Conservation (phyloP, 2,329 filamentous ascomycete genomes). For the Neopestalotiopsis sp. region DNA sequence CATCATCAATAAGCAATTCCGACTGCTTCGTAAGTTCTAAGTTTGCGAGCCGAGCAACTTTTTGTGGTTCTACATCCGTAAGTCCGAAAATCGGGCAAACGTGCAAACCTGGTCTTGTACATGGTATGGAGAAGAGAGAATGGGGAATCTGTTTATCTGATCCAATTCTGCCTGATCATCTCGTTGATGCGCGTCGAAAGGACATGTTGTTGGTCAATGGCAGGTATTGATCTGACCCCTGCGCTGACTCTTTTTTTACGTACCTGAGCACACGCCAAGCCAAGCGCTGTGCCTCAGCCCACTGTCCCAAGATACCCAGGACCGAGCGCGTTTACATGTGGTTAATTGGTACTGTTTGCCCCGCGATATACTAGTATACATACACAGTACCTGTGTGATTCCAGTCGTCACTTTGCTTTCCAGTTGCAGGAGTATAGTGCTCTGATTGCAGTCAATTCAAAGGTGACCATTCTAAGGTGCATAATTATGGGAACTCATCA, state of each 20-base stretch:
- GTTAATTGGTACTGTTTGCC: background rate
- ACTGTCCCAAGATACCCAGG: background rate
- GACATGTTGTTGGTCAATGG: background rate
- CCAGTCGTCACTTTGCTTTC: background rate
- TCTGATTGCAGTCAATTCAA: background rate
- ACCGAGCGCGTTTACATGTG: background rate
- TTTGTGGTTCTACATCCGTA: constrained; percentile 7
- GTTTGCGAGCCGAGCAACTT: background rate
- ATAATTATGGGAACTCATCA: too few species aligned
- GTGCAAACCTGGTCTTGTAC: background rate
- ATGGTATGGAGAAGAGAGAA: background rate
- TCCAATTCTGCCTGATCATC: constrained; percentile 14
- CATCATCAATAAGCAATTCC: constrained; percentile 14
- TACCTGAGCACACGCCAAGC: constrained; percentile 5
- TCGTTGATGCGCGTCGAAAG: constrained; percentile 7
- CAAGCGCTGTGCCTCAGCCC: background rate
- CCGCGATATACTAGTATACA: background rate
- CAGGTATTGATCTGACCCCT: constrained; percentile 3
- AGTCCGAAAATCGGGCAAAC: constrained; percentile 2
- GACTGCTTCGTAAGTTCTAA: background rate
- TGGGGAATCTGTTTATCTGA: constrained; percentile 21
- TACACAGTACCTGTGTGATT: background rate
- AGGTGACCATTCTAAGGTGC: too few species aligned
- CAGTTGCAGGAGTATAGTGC: background rate
- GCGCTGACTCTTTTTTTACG: constrained; percentile 8